A percentile compares a stretch with the other conserved stretches of the same genome.
Conservation (phyloP, 495 filamentous ascomycete genomes). For the Aspergillus nidulans region DNA sequence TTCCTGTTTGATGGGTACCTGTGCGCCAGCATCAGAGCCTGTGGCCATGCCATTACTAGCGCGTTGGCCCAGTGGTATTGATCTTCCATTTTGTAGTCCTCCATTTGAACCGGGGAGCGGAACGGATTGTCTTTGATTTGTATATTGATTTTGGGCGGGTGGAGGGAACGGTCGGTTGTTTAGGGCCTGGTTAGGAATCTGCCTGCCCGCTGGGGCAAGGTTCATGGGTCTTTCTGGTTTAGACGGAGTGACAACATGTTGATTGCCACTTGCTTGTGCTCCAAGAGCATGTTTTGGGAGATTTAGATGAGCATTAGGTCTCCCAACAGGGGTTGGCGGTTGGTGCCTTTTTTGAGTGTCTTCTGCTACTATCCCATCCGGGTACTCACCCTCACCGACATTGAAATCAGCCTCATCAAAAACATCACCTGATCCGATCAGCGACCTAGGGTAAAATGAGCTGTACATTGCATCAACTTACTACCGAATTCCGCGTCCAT, state of each 20-base stretch:
- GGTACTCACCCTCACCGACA: conserved; percentile 53
- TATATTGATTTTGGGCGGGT: conserved; percentile 11
- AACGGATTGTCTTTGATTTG: conserved; percentile 19
- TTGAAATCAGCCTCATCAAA: conserved; percentile 73
- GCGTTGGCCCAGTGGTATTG: conserved; percentile 18
- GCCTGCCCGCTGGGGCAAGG: conserved; percentile 20
- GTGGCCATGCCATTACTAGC: conserved; percentile 7
- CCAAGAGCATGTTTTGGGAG: conserved; percentile 18
- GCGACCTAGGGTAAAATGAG: conserved; percentile 5
- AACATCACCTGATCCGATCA: conserved; percentile 47
- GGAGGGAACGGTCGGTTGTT: conserved; percentile 22
- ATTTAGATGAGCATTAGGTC: conserved; percentile 22
- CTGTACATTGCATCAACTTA: conserved; percentile 24
- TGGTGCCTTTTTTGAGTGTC: conserved; percentile 26
- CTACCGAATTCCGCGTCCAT: conserved; percentile 64
- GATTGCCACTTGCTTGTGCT: conserved; percentile 19
- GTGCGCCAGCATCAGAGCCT: conserved; percentile 15
- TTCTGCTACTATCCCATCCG: conserved; percentile 56
- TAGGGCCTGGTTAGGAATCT: conserved; percentile 17
- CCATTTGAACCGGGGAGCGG: conserved; percentile 16
- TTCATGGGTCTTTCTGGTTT: conserved; percentile 39
- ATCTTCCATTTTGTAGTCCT: conserved; percentile 22
- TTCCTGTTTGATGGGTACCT: conserved; percentile 28
- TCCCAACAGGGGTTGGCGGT: conserved; percentile 27
- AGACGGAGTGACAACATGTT: conserved; percentile 35